Evolutionary conservation across 768 basidiomycete species (phyloP).

Genomic region (Leccinum barrowsii): DNA sequence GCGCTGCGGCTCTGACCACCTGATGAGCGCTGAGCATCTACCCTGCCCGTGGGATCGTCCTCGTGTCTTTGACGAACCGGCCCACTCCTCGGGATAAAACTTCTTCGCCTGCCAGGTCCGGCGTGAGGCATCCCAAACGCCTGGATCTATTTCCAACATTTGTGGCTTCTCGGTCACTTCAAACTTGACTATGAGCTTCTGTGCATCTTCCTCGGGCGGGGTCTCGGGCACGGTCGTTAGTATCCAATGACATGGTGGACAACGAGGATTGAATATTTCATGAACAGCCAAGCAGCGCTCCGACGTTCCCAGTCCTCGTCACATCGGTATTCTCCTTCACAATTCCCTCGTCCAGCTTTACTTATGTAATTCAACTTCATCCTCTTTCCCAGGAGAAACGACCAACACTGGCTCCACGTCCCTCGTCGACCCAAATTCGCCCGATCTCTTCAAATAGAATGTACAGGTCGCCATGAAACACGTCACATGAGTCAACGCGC

Average conservation of each 20-base stretch:
- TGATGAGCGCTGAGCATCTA: too few relatives aligned
- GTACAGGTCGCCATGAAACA: slow-evolving; percentile 46
- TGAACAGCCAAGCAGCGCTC: neutral
- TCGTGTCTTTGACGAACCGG: slow-evolving; percentile 63
- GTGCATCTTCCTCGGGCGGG: slow-evolving; percentile 4
- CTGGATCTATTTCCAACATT: slow-evolving; percentile 98
- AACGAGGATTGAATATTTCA: too few relatives aligned
- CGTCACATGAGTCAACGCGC: slow-evolving; percentile 44
- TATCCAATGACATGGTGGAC: neutral
- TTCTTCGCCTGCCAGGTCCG: slow-evolving; percentile 75
- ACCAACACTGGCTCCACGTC: slow-evolving; percentile 2
- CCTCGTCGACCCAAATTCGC: slow-evolving; percentile 51
- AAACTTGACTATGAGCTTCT: slow-evolving; percentile 51
- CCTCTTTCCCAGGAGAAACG: slow-evolving; percentile 15
- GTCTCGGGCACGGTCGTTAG: neutral
- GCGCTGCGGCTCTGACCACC: too few relatives aligned
- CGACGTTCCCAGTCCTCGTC: slow-evolving; percentile 14
- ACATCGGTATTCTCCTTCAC: slow-evolving; percentile 17
- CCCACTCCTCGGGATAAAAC: slow-evolving; percentile 93
- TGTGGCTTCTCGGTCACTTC: slow-evolving; percentile 87
- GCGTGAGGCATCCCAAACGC: slow-evolving; percentile 92
- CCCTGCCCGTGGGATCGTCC: too few relatives aligned
- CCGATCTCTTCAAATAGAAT: slow-evolving; percentile 60
- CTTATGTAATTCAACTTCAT: slow-evolving; percentile 2
- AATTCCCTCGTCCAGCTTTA: slow-evolving; percentile 9